Evolutionary conservation across 306 rosid genomes (phyloP).

Genomic region (Calophaca sinica): DNA sequence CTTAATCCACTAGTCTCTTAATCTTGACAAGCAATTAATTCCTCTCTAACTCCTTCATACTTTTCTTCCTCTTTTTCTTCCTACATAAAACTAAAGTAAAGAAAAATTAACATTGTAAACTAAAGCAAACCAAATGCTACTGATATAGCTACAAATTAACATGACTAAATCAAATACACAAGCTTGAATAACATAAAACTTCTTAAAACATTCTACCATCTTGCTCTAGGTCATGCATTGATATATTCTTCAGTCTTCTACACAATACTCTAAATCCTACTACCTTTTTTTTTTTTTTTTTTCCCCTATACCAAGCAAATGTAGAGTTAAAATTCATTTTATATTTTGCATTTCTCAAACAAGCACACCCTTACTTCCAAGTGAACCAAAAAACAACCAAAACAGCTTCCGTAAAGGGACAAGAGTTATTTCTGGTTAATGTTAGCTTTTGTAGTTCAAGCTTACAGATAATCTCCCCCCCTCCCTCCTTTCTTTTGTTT

Average conservation of each 20-base stretch:
- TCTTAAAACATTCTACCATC: conserved; percentile 16
- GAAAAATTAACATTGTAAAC: too few relatives aligned
- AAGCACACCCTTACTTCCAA: not conserved
- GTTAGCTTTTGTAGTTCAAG: conserved; percentile 38
- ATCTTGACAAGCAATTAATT: not conserved
- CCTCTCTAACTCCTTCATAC: not conserved
- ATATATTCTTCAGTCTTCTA: conserved; percentile 16
- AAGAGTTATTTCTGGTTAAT: conserved; percentile 15
- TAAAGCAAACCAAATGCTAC: too few relatives aligned
- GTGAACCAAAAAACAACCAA: not conserved
- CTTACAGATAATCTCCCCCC: not conserved
- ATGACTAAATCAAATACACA: too few relatives aligned
- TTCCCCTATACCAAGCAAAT: not conserved
- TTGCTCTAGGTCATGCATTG: not conserved
- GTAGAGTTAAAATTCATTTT: conserved; percentile 6
- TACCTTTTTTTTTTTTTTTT: too few relatives aligned
- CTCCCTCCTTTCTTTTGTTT: not conserved
- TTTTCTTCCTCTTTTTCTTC: too few relatives aligned
- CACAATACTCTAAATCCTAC: too few relatives aligned
- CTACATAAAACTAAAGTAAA: too few relatives aligned
- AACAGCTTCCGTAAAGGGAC: not conserved
- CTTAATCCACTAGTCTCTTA: not conserved
- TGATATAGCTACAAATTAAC: too few relatives aligned
- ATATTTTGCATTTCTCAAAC: conserved; percentile 6
- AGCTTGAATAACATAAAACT: too few relatives aligned